phyloP scores from a whole-genome alignment of 805 yeast species.

The Monosporozyma siamensis region DNA sequence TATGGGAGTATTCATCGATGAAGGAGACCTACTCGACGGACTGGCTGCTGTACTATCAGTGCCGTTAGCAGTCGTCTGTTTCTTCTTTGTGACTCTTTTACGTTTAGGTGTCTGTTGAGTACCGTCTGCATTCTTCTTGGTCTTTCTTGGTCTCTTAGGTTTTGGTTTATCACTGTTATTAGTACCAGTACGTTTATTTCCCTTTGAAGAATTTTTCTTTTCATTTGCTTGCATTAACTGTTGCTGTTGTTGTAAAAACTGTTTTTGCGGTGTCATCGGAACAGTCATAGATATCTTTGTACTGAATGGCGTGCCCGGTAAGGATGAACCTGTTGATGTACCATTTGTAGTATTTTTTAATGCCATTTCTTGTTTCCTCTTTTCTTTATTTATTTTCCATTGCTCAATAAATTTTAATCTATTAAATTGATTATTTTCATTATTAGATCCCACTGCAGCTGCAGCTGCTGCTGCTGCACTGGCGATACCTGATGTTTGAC shows the following conservation, averaged over 20 bases:
- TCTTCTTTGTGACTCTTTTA: slow-evolving; percentile 23
- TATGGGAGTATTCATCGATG: not conserved
- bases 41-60: slow-evolving; percentile 2
- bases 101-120: slow-evolving; percentile 17
- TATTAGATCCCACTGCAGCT: slow-evolving; percentile 32
- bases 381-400: slow-evolving; percentile 59
- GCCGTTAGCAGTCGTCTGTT: slow-evolving; percentile 7
- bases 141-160: slow-evolving; percentile 25
- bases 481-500: slow-evolving; percentile 20
- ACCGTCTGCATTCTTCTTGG: slow-evolving; percentile 15
- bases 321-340: not conserved
- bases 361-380: slow-evolving; percentile 20
- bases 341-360: not conserved
- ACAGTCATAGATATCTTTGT: slow-evolving; percentile 28
- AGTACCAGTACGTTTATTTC: slow-evolving; percentile 1
- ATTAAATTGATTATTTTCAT: slow-evolving; percentile 56
- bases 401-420: slow-evolving; percentile 84
- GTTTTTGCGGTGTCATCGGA: slow-evolving; percentile 23
- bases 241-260: slow-evolving; percentile 25
- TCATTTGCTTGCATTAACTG: slow-evolving; percentile 20
- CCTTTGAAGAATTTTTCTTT: slow-evolving; percentile 5
- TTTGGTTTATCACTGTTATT: slow-evolving; percentile 17
- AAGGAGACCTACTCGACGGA: not conserved
- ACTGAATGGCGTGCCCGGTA: slow-evolving; percentile 18
- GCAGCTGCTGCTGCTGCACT: slow-evolving; percentile 32